Conservation (phyloP, 768 basidiomycete genomes). For the Stropharia rugosoannulata region DNA sequence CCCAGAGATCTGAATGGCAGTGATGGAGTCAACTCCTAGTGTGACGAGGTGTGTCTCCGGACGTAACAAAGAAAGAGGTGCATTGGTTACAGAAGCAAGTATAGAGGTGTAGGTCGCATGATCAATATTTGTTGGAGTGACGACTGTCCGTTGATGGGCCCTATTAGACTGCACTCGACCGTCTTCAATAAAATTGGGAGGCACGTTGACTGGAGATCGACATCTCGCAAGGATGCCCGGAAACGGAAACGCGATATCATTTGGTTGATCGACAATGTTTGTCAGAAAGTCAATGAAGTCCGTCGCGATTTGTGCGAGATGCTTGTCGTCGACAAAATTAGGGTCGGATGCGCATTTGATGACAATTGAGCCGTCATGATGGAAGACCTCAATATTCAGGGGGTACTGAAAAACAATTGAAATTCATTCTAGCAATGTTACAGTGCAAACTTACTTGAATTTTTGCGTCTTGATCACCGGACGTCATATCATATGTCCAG, state of each 20-base stretch:
- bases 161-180: not conserved
- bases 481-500: constrained; percentile 26
- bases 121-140: not conserved
- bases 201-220: not conserved
- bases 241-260: constrained; percentile 7
- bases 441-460: constrained; percentile 25
- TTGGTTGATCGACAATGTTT: constrained; percentile 15
- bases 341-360: constrained; percentile 35
- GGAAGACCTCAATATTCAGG: constrained; percentile 40
- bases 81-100: constrained; percentile 23
- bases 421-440: not conserved
- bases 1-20: constrained; percentile 42
- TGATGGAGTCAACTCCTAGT: constrained; percentile 50
- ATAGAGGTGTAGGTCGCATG: constrained; percentile 12
- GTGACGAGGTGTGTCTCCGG: constrained; percentile 34
- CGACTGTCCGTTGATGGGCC: not conserved
- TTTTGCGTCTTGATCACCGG: constrained; percentile 13
- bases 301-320: constrained; percentile 20
- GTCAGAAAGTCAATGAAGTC: constrained; percentile 16
- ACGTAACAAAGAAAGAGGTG: constrained; percentile 27
- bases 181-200: not conserved
- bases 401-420: constrained; percentile 33
- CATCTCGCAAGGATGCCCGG: not conserved
- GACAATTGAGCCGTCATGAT: constrained; percentile 26
- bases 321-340: constrained; percentile 23